Percentiles rank a stretch among this genome's conserved stretches.
Conservation (phyloP, 139 green algal genomes). For the Chlamydomonas incerta region DNA sequence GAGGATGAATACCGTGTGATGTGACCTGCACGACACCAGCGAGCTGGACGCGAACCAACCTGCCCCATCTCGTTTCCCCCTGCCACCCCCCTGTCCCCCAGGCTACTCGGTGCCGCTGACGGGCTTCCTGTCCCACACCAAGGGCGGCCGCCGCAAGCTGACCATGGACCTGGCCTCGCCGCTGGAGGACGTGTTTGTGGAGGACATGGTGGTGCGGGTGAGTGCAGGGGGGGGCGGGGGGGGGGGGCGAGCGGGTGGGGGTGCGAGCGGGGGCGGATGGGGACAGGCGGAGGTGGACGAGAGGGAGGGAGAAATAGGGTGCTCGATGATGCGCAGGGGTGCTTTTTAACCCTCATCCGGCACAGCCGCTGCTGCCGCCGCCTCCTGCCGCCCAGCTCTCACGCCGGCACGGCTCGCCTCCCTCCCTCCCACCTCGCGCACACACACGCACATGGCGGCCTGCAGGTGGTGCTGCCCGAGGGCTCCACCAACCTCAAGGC, state of each 20-base stretch:
- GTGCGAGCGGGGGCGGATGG: conserved; percentile 9
- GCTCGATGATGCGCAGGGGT: no score
- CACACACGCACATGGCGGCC: no score
- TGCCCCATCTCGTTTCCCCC: no score
- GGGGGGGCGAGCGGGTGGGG: background rate
- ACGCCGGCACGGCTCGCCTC: no score
- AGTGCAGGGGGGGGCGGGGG: background rate
- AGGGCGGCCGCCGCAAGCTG: conserved; percentile 46
- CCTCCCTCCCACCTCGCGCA: background rate
- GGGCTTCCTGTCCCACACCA: conserved; percentile 38
- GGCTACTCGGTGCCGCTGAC: conserved; percentile 83
- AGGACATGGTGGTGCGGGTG: conserved; percentile 52
- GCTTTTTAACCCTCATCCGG: no score
- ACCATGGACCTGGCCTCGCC: conserved; percentile 56
- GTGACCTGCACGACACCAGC: no score
- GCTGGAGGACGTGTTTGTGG: conserved; percentile 62
- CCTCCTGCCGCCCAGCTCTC: no score
- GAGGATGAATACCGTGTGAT: no score
- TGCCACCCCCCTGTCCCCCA: conserved; percentile 1
- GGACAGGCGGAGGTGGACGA: no score
- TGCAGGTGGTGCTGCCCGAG: conserved; percentile 86
- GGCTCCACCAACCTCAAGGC: conserved; percentile 66
- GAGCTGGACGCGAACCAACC: no score
- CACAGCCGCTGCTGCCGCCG: no score
- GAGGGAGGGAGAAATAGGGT: background rate